These are phyloP conservation scores for Fusarium ramigenum DNA, from an alignment of 2,329 filamentous ascomycete genomes.

Conservation along the genomic window DNA sequence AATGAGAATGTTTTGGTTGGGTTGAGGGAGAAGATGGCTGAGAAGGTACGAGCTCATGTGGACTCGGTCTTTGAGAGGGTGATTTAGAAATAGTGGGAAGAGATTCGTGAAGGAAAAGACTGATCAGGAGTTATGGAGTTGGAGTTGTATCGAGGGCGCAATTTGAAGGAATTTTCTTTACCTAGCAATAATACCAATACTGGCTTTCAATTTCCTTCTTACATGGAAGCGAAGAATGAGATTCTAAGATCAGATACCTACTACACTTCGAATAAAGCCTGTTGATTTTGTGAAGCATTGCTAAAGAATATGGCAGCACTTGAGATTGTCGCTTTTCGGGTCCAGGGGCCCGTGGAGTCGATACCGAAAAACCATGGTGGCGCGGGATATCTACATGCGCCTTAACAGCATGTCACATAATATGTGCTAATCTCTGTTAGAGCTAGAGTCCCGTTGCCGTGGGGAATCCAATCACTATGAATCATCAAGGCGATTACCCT, in stretches of 20 bases:
- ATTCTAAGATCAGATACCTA: too few species aligned
- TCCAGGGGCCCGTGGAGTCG: background rate
- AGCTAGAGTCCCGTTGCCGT: fast-evolving
- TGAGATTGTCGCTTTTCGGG: background rate
- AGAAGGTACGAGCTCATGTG: slow-evolving; percentile 1
- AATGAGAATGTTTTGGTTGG: slow-evolving; percentile 27
- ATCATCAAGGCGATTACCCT: background rate
- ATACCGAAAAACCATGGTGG: background rate
- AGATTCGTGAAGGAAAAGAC: fast-evolving
- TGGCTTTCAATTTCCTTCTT: too few species aligned
- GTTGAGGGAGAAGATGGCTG: background rate
- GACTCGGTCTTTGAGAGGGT: background rate
- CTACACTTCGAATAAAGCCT: too few species aligned
- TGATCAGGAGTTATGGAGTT: background rate
- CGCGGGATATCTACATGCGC: too few species aligned
- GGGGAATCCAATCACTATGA: slow-evolving; percentile 9
- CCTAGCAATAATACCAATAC: background rate
- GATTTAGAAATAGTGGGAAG: background rate
- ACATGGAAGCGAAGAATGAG: too few species aligned
- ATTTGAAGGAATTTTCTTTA: fast-evolving
- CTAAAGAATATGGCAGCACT: background rate
- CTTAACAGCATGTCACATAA: too few species aligned
- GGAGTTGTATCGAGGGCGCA: fast-evolving
- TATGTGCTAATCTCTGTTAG: background rate
- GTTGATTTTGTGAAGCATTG: too few species aligned